A percentile compares a stretch with the other conserved stretches of the same genome.
Evolutionary conservation across 441 rosid genomes (phyloP).

Genomic region (Adansonia grandidieri): DNA sequence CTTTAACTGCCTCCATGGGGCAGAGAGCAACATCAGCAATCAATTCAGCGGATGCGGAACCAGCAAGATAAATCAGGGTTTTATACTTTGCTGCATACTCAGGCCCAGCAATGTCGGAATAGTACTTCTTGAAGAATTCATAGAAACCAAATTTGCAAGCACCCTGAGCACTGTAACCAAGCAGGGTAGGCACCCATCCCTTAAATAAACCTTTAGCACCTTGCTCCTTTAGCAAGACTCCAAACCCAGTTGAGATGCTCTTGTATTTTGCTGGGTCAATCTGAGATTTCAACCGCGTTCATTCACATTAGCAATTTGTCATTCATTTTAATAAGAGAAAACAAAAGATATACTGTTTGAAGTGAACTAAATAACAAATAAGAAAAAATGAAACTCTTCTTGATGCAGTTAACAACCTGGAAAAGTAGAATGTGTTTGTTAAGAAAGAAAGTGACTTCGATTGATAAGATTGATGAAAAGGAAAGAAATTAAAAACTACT

Average conservation of each 20-base stretch:
- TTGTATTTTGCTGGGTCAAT: slow-evolving; percentile 71
- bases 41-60: slow-evolving; percentile 75
- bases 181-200: slow-evolving; percentile 76
- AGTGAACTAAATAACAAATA: neutral
- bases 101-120: slow-evolving; percentile 75
- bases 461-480: too few species aligned
- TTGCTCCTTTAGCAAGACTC: slow-evolving; percentile 62
- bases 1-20: slow-evolving; percentile 81
- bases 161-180: slow-evolving; percentile 79
- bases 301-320: neutral
- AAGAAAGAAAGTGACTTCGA: too few species aligned
- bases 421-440: neutral
- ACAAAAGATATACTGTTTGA: neutral
- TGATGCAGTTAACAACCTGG: neutral
- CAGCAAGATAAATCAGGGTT: slow-evolving; percentile 71
- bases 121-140: slow-evolving; percentile 73
- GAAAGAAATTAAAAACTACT: too few species aligned
- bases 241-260: slow-evolving; percentile 61
- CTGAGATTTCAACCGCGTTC: slow-evolving; percentile 34
- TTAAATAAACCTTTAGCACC: slow-evolving; percentile 64
- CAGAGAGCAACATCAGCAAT: slow-evolving; percentile 77
- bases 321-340: neutral
- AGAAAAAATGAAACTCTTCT: neutral
- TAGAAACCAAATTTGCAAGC: slow-evolving; percentile 73
- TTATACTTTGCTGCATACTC: slow-evolving; percentile 68